Conservation (phyloP, 2,329 filamentous ascomycete species). For the Ophiostoma australiae region DNA sequence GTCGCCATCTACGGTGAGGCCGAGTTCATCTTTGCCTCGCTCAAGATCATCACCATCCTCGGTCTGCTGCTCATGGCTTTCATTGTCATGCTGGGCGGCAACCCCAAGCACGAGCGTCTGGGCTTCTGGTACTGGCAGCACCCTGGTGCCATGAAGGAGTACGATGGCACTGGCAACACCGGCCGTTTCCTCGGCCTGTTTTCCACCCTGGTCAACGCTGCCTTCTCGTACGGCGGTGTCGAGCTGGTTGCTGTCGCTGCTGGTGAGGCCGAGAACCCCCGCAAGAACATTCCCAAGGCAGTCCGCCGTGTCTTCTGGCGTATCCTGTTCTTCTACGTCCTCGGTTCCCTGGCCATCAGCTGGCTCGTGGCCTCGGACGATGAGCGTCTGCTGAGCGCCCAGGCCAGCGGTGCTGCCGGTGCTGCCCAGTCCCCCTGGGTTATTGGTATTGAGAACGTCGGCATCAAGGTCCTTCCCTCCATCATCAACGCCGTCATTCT, state of each 20-base stretch:
- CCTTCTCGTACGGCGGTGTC: slow-evolving; percentile 45
- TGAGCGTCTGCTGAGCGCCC: slow-evolving; percentile 47
- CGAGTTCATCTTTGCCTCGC: slow-evolving; percentile 38
- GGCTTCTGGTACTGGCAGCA: slow-evolving; percentile 51
- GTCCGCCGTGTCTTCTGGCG: slow-evolving; percentile 58
- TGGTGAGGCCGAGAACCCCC: slow-evolving; percentile 61
- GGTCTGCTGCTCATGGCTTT: slow-evolving; percentile 55
- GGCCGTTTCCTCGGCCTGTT: slow-evolving; percentile 30
- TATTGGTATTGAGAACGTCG: slow-evolving; percentile 61
- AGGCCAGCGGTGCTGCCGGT: slow-evolving; percentile 42
- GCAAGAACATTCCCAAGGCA: slow-evolving; percentile 60
- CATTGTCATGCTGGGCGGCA: slow-evolving; percentile 54
- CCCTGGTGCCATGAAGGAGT: slow-evolving; percentile 35
- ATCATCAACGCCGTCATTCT: slow-evolving; percentile 60
- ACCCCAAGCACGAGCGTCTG: slow-evolving; percentile 45
- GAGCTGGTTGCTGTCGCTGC: slow-evolving; percentile 58
- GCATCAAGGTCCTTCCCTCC: slow-evolving; percentile 58
- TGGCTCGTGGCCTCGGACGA: slow-evolving; percentile 61
- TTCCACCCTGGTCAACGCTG: slow-evolving; percentile 30
- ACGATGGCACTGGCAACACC: slow-evolving; percentile 42
- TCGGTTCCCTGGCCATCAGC: slow-evolving; percentile 58
- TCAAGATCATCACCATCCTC: slow-evolving; percentile 57
- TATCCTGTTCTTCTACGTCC: slow-evolving; percentile 58
- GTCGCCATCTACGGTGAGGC: slow-evolving; percentile 49
- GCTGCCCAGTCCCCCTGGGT: slow-evolving; percentile 56